Evolutionary conservation across 371 early-diverging fungal genomes (phyloP).

Genomic region (Quaeritorhiza haematococci): DNA sequence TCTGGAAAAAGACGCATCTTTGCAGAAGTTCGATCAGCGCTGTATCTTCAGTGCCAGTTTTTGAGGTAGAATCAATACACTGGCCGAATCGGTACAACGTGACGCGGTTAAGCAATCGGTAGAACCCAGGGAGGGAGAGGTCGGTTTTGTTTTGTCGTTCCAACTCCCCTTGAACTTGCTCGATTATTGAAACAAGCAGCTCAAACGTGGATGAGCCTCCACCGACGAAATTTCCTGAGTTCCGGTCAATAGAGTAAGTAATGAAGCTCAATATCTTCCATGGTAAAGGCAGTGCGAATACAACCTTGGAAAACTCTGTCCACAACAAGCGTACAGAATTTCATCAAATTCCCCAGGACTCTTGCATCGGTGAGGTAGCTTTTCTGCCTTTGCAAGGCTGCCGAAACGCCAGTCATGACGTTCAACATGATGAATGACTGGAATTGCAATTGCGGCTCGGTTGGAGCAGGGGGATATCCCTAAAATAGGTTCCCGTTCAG

Average conservation of each 20-base stretch:
- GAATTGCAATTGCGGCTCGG: constrained; percentile 4
- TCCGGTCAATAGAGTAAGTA: background rate
- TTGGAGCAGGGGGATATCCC: constrained; percentile 13
- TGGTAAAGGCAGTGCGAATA: background rate
- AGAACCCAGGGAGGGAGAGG: constrained; percentile 17
- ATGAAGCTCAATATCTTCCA: background rate
- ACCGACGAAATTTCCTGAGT: background rate
- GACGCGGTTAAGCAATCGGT: constrained; percentile 53
- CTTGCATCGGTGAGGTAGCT: constrained; percentile 7
- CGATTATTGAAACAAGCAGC: constrained; percentile 1
- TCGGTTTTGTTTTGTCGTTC: constrained; percentile 44
- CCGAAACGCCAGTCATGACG: constrained; percentile 8
- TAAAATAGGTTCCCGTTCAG: background rate
- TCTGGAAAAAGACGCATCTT: constrained; percentile 64
- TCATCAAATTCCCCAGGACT: constrained; percentile 5
- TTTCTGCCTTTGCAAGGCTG: constrained; percentile 2
- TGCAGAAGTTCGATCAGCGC: constrained; percentile 47
- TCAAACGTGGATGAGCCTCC: constrained; percentile 4
- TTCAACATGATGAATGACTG: constrained; percentile 12
- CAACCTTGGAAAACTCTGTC: constrained; percentile 64
- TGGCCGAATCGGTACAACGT: constrained; percentile 46
- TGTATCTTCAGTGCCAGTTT: constrained; percentile 32
- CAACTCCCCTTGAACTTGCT: constrained; percentile 32
- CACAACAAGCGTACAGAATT: constrained; percentile 31
- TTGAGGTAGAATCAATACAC: constrained; percentile 42